Evolutionary conservation across 2,329 filamentous ascomycete species (phyloP).

Genomic region (Geosmithia morbida): DNA sequence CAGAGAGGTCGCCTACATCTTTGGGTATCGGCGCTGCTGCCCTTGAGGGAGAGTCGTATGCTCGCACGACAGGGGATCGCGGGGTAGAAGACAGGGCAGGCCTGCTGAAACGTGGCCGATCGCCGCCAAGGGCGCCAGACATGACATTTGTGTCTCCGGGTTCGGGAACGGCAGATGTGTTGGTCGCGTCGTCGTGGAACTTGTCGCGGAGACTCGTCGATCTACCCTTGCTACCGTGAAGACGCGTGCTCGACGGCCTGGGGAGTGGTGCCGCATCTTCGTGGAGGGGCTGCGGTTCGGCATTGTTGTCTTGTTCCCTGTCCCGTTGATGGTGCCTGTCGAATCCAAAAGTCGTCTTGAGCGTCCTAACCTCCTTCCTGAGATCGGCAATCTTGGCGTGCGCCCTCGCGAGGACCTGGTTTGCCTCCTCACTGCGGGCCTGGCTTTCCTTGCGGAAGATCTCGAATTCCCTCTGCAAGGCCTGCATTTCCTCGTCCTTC

Average conservation of each 20-base stretch:
- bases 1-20: conserved; percentile 1
- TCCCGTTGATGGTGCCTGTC: background rate
- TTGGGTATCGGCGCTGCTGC: background rate
- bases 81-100: background rate
- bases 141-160: background rate
- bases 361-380: conserved; percentile 33
- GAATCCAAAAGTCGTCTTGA: conserved; percentile 18
- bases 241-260: background rate
- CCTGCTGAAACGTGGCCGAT: background rate
- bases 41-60: background rate
- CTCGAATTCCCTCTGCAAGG: conserved; percentile 36
- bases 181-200: background rate
- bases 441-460: conserved; percentile 38
- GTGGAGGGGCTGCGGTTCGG: too few relatives aligned
- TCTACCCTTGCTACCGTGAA: background rate
- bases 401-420: conserved; percentile 38
- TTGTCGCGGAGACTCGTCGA: background rate
- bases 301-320: background rate
- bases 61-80: background rate
- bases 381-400: conserved; percentile 42
- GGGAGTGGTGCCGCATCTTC: background rate
- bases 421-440: conserved; percentile 36
- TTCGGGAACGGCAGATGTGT: background rate
- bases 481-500: conserved; percentile 34
- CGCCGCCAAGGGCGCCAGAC: background rate